Evolutionary conservation across 768 basidiomycete species (phyloP), one percentile per base, ranked within the genome.

Genomic region (Floccularia luteovirens): DNA sequence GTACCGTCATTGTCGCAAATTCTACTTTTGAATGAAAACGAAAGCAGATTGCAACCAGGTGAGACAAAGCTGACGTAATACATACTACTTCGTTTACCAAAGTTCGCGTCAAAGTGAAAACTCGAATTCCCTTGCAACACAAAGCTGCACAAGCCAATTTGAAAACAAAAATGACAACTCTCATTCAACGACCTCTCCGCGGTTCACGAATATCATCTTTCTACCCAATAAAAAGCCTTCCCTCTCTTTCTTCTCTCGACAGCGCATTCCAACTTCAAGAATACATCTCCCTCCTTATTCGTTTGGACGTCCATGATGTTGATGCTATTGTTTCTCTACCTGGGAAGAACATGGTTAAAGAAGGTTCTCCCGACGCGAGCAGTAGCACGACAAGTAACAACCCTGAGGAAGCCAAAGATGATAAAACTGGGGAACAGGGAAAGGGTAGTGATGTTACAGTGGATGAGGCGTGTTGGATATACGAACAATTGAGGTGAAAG

Each of bases 231-330:
- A 87, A 86, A 55, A 68, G 52, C 5, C 66, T 88, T 2, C 85
- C 86, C 0, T 72, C 80, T 0, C 70, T 86, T 22, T 66, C 84
- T 0, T 75, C 80, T 1, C 67, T 94, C 22, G 85, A 93, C 63
- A 92, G 89, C 58, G 89, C 91, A 0, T 96, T 94, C 56, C 90
- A 94, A 55, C 73, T 94, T 5, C 90, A 94, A 52, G 94, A 98
- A 55, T 94, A 91, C 62, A 88, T 98, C 32, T 83, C 90, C 1
- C 69, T 89, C 22, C 77, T 94, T 47, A 87, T 94, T 43, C 78
- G 85, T 12, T 67, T 76, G 20, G 82, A 97, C 62, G 84, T 90
- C 0, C 90, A 93, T 61, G 86, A 96, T 56, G 84, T 98, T 14
- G 77, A 88, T 28, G 59, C 74, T 5, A 84, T 98, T 30, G 79